A percentile compares a stretch with the other conserved stretches of the same genome.
Evolutionary conservation across 768 basidiomycete genomes (phyloP).

Genomic region (Vararia minispora): DNA sequence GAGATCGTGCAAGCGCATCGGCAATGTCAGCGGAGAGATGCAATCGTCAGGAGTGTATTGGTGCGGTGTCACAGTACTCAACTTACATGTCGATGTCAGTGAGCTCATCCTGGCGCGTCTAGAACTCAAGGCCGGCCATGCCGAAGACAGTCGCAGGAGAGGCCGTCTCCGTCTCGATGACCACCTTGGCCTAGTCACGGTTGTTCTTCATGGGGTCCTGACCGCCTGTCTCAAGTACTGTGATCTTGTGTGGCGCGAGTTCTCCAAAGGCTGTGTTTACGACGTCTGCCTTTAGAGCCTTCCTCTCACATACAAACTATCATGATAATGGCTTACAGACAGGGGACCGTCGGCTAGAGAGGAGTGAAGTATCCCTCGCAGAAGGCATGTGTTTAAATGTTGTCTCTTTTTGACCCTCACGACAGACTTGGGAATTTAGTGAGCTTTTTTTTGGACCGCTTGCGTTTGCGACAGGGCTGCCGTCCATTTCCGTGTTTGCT

Average conservation of each 20-base stretch:
- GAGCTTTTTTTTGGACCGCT: slow-evolving; percentile 61
- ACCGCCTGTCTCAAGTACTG: slow-evolving; percentile 70
- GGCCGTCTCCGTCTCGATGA: no score
- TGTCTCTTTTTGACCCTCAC: slow-evolving; percentile 33
- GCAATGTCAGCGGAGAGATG: no score
- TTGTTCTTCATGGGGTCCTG: slow-evolving; percentile 57
- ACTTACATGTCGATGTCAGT: no score
- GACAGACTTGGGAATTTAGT: slow-evolving; percentile 94
- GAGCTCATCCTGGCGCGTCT: no score
- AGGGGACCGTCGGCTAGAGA: slow-evolving; percentile 88
- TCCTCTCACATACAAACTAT: slow-evolving; percentile 6
- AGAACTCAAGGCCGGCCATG: no score
- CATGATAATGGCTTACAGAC: slow-evolving; percentile 36
- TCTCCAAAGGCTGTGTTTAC: slow-evolving; percentile 60
- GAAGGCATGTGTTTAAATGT: slow-evolving; percentile 34
- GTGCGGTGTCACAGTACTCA: no score
- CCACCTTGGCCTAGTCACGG: slow-evolving; percentile 52
- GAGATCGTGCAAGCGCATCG: no score
- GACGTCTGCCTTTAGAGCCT: slow-evolving; percentile 41
- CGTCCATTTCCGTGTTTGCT: neutral
- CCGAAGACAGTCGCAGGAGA: no score
- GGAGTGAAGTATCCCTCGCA: slow-evolving; percentile 67
- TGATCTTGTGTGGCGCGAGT: slow-evolving; percentile 72
- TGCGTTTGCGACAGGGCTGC: slow-evolving; percentile 67
- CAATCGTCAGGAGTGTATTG: no score